Evolutionary conservation across 2,329 filamentous ascomycete species (phyloP), one percentile per base, ranked within the genome.

Genomic region (Verticillium tricorpus): DNA sequence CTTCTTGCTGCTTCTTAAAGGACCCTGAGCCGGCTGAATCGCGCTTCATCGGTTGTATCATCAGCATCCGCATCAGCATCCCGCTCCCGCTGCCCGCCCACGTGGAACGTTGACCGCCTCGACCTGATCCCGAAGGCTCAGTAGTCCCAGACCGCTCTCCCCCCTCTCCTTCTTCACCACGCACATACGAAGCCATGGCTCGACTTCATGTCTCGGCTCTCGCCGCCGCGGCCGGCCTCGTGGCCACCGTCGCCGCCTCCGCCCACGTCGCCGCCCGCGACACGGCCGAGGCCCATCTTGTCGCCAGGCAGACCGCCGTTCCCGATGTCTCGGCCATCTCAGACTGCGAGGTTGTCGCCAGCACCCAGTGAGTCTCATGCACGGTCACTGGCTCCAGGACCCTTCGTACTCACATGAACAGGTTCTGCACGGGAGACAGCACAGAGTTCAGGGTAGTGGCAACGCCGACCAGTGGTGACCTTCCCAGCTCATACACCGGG

Each of bases 401-500:
- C 17, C 14, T 15, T 17, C 56, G n/a, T 14, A 56, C 34, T 34
- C 22, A 12, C 28, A 3, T 5, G 22, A 37, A 0, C n/a, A 66
- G 64, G 35, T 59, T 60, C 25, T 66, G 64, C 56, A 60, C 61
- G 39, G 61, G 56, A 9, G 64, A 61, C 8, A 61, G 59, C 2
- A 64, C 64, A 9, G 64, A 66, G 61, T 66, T 60, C 56, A 57
- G 52, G 22, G n/a, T 66, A 9, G 39, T 60, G 3, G 58, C 63
- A 19, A 63, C 63, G 6, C 64, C 64, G 0, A 60, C 61, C 5
- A 28, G n/a, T 19, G 63, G 63, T 17, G 64, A 67, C 2, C 63
- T 74, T 5, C 71, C 74, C 1, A 68, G 71, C 12, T 69, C 68
- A 2, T 78, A 77, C 65, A 76, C 74, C 0, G 74, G 69, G 15